Evolutionary conservation across 2,329 filamentous ascomycete genomes (phyloP), one percentile per base, ranked within the genome.

Genomic region (Trichoderma koningii): DNA sequence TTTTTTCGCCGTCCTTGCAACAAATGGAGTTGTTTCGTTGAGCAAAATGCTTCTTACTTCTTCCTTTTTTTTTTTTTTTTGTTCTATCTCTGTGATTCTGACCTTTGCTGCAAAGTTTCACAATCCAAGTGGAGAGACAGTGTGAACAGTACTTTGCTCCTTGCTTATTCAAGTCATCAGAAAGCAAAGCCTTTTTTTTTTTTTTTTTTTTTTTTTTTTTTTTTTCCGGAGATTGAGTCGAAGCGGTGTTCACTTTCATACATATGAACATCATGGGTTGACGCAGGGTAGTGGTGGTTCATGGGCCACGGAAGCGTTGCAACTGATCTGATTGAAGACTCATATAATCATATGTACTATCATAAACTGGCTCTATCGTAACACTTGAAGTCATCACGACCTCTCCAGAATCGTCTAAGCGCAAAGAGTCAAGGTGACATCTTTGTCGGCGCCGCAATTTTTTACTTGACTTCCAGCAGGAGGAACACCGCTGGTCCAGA

Each of bases 401-500:
- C 4, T 30, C 26, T 55, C 17, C 12, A 17, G 2, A 21, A 5
- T 45, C 17, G 3, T 51, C 21, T 51, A 66, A 65, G 73, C 73
- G 47, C 78, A 80, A 5, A 80, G 71, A 7, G 76, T 76, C 60
- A 80, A 63, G 2, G 71, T 73, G 0, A 79, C 73, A 63, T 78
- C 74, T 66, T 74, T 69, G 3, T 66, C 64, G 2, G 71, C 67
- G 12, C 67, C 71, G 66, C 78, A 80, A 3, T 70, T 70, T 73
- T 78, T 78, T 52, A 76, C 75, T 71, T 80, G 76, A 66, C 73
- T 76, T 0, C 76, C 76, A 0, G 71, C 75, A 0, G 76, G 76
- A 9, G 74, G 74, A 7, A 71, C 69, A 5, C 78, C 78, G 3
- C 71, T 66, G 0, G 67, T 52, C 77, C 77, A 80, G 9, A 73